Conservation (phyloP, 768 basidiomycete species). For the Solioccasus polychromus region DNA sequence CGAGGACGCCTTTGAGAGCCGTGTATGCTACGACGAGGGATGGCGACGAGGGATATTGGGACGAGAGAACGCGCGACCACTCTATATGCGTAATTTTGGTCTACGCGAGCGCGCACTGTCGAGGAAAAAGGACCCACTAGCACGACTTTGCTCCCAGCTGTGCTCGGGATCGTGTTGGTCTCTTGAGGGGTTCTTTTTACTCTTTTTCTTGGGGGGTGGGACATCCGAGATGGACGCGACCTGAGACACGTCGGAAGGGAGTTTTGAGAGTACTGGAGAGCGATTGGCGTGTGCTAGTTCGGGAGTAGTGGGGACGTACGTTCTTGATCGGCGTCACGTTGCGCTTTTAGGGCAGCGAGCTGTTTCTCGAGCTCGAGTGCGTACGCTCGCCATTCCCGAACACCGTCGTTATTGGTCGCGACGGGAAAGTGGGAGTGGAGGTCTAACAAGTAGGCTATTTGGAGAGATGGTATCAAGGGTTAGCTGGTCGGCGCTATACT, state of each 20-base stretch:
- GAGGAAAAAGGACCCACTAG: conserved; percentile 6
- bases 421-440: conserved; percentile 26
- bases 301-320: conserved; percentile 11
- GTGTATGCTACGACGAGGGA: conserved; percentile 22
- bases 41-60: conserved; percentile 18
- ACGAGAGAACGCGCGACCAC: conserved; percentile 20
- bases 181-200: conserved; percentile 19
- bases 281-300: background rate
- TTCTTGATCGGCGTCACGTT: conserved; percentile 23
- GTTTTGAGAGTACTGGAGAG: conserved; percentile 20
- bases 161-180: conserved; percentile 15
- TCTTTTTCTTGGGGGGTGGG: conserved; percentile 27
- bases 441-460: conserved; percentile 27
- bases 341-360: conserved; percentile 17
- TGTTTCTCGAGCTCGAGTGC: conserved; percentile 30
- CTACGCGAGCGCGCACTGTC: background rate
- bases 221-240: conserved; percentile 10
- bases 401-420: background rate
- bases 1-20: conserved; percentile 21
- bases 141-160: conserved; percentile 22
- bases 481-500: background rate
- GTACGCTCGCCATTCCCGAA: conserved; percentile 23
- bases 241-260: conserved; percentile 14
- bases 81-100: conserved; percentile 7
- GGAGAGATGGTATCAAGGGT: background rate